Evolutionary conservation across 2,329 filamentous ascomycete species (phyloP), one percentile per base, ranked within the genome.

Genomic region (Zalaria obscura): DNA sequence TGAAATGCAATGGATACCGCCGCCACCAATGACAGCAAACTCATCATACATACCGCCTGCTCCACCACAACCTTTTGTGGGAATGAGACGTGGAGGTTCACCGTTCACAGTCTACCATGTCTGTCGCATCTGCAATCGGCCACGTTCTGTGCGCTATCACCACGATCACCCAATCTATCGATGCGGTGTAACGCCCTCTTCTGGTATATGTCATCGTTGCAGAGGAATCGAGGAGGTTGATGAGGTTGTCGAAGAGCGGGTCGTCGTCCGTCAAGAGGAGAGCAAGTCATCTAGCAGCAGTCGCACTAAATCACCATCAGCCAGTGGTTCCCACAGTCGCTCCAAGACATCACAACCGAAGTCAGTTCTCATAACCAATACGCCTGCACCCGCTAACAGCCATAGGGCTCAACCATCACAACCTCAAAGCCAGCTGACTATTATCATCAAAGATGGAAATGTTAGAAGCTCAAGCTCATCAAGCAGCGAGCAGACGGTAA

Each of bases 41-140:
- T 7, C 29, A 7, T n/a, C 29, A 18, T 18, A 18, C 29, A 32
- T n/a, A 32, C n/a, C 38, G 8, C 10, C 11, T n/a, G 27, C 18
- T 32, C 27, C 6, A 18, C 26, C 18, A 27, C 38, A 18, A n/a
- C 42, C 42, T n/a, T 44, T 44, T 9, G 42, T 38, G 10, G 42
- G 37, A 18, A 35, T 40, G 25, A 44, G 38, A 8, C 38, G 42
- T 25, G 34, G 29, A 7, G 42, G 42, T 8, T 27, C 27, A n/a
- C 42, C 42, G 4, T 44, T 44, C 18, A 44, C 34, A 6, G 42
- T 44, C n/a, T 44, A 36, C 32, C 45, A 46, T 32, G 36, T 41
- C n/a, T 46, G 45, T 35, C 25, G 25, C 4, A 28, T 37, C 27
- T 46, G 45, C 35, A 36, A 42, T 10, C 38, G 40, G 27, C 45